phyloP scores from a whole-genome alignment of 371 early-diverging fungal species.

The Synchytrium microbalum region DNA sequence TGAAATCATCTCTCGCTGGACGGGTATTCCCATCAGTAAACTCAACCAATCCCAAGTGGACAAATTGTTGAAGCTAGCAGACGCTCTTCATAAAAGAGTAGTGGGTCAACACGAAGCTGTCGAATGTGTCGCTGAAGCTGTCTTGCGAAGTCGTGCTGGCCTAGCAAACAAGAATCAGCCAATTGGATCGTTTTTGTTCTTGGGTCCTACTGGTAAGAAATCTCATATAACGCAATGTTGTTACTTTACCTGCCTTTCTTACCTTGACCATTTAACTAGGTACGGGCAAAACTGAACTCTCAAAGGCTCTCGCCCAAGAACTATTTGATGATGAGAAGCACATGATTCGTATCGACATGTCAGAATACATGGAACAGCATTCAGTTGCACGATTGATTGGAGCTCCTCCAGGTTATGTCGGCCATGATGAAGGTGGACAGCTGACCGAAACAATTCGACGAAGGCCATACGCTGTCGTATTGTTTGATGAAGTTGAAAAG shows the following conservation, averaged over 20 bases:
- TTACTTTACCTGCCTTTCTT: not conserved
- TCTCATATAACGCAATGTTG: not conserved
- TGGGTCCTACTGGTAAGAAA: conserved; percentile 71
- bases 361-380: conserved; percentile 74
- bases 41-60: conserved; percentile 64
- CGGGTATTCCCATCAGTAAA: conserved; percentile 69
- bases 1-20: conserved; percentile 68
- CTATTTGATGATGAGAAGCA: conserved; percentile 73
- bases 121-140: conserved; percentile 60
- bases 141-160: conserved; percentile 66
- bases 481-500: conserved; percentile 81
- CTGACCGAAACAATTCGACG: conserved; percentile 71
- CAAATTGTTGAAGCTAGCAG: conserved; percentile 54
- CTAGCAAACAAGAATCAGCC: conserved; percentile 55
- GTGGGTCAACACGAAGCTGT: conserved; percentile 76
- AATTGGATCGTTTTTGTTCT: conserved; percentile 71
- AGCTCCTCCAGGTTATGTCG: conserved; percentile 73
- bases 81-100: conserved; percentile 54
- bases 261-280: no score
- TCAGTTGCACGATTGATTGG: conserved; percentile 70
- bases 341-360: conserved; percentile 74
- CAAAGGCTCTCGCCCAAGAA: conserved; percentile 67
- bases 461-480: conserved; percentile 68
- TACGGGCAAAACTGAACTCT: conserved; percentile 63
- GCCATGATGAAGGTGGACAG: conserved; percentile 73